Evolutionary conservation across 306 rosid species (phyloP).

Genomic region (Prunus campanulata): DNA sequence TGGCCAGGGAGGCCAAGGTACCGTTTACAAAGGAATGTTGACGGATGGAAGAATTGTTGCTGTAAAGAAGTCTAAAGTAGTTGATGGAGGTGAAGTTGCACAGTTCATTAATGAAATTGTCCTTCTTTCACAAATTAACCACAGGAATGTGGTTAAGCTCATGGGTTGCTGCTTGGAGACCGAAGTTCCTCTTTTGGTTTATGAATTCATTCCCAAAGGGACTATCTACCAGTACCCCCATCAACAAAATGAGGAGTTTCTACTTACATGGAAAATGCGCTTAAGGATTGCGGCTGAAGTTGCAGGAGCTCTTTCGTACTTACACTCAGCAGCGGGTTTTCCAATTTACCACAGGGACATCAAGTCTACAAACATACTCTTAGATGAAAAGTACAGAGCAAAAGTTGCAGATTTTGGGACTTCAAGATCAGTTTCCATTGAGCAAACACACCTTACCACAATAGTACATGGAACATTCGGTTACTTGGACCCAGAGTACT

Average conservation of each 20-base stretch:
- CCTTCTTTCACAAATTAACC: slow-evolving; percentile 19
- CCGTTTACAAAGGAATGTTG: background rate
- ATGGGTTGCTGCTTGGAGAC: slow-evolving; percentile 18
- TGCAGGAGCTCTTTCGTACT: slow-evolving; percentile 14
- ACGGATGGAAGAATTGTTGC: slow-evolving; percentile 23
- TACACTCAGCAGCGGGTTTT: slow-evolving; percentile 14
- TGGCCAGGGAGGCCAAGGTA: slow-evolving; percentile 10
- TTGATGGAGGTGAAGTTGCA: slow-evolving; percentile 1
- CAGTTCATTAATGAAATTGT: slow-evolving; percentile 17
- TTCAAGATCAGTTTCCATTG: slow-evolving; percentile 22
- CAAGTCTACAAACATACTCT: slow-evolving; percentile 23
- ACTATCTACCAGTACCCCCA: slow-evolving; percentile 9
- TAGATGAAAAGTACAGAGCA: slow-evolving; percentile 26
- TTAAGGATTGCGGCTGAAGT: background rate
- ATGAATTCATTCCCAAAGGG: slow-evolving; percentile 14
- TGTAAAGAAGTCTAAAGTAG: slow-evolving; percentile 6
- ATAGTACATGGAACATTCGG: slow-evolving; percentile 26
- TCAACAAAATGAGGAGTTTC: background rate
- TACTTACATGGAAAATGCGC: slow-evolving; percentile 1
- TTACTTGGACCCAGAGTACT: slow-evolving; percentile 31
- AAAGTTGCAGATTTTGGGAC: slow-evolving; percentile 31
- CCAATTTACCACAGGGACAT: slow-evolving; percentile 29
- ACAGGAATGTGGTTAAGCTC: slow-evolving; percentile 9
- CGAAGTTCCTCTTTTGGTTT: slow-evolving; percentile 15
- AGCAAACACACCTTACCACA: slow-evolving; percentile 28